phyloP scores from a whole-genome alignment of 2,329 filamentous ascomycete species.

The Botrytis galanthina region DNA sequence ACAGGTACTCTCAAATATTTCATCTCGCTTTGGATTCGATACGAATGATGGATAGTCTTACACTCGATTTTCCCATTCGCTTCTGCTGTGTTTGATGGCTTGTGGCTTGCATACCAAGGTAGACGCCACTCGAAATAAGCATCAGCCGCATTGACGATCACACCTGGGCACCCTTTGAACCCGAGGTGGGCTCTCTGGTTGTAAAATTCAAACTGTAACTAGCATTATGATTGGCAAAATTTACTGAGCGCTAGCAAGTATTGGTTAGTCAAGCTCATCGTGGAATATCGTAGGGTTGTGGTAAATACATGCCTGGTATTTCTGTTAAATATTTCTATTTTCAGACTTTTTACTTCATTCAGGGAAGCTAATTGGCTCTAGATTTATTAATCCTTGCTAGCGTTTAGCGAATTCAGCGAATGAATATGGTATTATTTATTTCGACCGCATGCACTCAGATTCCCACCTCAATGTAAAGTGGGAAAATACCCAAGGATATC shows the following conservation, averaged over 20 bases:
- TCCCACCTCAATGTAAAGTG: not conserved
- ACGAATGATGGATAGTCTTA: not conserved
- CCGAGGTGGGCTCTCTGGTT: not conserved
- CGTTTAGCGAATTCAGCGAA: not conserved
- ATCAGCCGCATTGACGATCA: not conserved
- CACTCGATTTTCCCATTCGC: not conserved
- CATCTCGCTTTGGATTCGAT: not conserved
- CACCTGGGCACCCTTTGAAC: too few species aligned
- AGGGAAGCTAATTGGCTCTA: not conserved
- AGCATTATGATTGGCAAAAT: not conserved
- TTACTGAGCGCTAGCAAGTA: not conserved
- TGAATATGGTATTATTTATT: not conserved
- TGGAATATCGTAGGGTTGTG: not conserved
- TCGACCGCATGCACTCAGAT: not conserved
- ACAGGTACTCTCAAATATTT: not conserved
- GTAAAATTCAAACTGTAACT: not conserved
- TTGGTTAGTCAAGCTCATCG: not conserved
- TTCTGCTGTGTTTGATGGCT: not conserved
- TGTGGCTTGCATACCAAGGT: not conserved
- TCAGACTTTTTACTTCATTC: not conserved
- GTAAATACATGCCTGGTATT: not conserved
- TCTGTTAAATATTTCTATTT: not conserved
- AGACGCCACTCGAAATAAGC: not conserved
- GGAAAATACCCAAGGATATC: not conserved
- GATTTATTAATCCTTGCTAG: not conserved